These are phyloP conservation scores for Lanmaoa rubissima DNA, from an alignment of 768 basidiomycete species.

Conservation along the genomic window DNA sequence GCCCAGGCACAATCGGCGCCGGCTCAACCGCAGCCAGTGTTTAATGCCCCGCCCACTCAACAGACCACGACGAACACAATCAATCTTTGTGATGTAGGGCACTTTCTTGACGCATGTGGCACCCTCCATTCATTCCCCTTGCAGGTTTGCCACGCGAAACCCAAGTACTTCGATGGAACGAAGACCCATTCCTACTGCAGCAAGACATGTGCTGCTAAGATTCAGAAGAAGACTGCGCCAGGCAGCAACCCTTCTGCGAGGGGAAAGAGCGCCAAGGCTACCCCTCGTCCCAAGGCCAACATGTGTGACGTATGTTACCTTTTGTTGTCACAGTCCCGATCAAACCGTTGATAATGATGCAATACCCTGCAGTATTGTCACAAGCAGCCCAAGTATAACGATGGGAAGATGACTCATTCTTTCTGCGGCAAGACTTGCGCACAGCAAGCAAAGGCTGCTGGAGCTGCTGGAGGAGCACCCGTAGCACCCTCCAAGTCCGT, in stretches of 20 bases:
- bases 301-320: conserved; percentile 49
- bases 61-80: conserved; percentile 28
- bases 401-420: conserved; percentile 56
- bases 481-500: conserved; percentile 33
- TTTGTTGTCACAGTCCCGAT: conserved; percentile 2
- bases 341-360: conserved; percentile 2
- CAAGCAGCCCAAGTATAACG: conserved; percentile 56
- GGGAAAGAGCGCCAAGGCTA: conserved; percentile 25
- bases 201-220: conserved; percentile 56
- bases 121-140: conserved; percentile 2
- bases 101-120: conserved; percentile 1
- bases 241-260: conserved; percentile 29
- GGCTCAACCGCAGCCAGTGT: conserved; percentile 26
- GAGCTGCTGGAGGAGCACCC: conserved; percentile 24
- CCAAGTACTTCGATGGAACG: conserved; percentile 54
- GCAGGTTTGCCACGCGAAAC: conserved; percentile 54
- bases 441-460: conserved; percentile 39
- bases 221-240: conserved; percentile 29
- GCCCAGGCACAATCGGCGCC: conserved; percentile 29
- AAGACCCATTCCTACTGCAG: conserved; percentile 59
- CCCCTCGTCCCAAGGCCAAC: conserved; percentile 28
- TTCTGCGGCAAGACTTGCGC: conserved; percentile 67
- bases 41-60: conserved; percentile 6
- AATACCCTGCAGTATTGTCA: conserved; percentile 49
- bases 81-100: conserved; percentile 51